Percentiles rank a stretch among this genome's conserved stretches.
These are phyloP conservation scores for Pythium plurisporium DNA, from an alignment of 352 stramenopile species.

Conservation along the genomic window DNA sequence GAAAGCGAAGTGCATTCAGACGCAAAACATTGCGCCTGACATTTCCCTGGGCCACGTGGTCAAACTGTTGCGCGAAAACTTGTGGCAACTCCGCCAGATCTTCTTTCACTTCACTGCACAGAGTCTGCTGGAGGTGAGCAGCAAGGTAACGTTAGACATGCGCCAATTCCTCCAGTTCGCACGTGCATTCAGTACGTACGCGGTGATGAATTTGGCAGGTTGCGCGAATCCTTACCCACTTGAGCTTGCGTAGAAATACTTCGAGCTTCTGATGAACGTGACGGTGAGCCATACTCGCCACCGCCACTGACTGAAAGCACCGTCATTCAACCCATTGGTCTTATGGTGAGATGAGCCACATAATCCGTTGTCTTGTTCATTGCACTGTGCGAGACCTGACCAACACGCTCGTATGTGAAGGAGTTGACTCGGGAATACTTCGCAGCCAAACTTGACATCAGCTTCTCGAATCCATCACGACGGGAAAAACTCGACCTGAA, in stretches of 20 bases:
- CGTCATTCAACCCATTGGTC: slow-evolving; percentile 47
- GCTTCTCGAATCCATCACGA: slow-evolving; percentile 43
- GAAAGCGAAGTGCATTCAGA: slow-evolving; percentile 45
- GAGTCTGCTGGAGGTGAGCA: slow-evolving; percentile 54
- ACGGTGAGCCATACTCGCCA: slow-evolving; percentile 48
- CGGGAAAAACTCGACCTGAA: slow-evolving; percentile 52
- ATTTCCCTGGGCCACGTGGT: slow-evolving; percentile 64
- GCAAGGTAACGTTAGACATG: slow-evolving; percentile 48
- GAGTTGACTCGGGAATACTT: slow-evolving; percentile 71
- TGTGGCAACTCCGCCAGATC: slow-evolving; percentile 74
- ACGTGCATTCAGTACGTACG: slow-evolving; percentile 56
- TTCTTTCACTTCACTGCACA: slow-evolving; percentile 72
- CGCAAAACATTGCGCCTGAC: slow-evolving; percentile 62
- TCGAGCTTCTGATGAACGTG: slow-evolving; percentile 34
- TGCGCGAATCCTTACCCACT: neutral
- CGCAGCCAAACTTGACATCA: slow-evolving; percentile 68
- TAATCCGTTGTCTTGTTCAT: neutral
- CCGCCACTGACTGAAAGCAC: slow-evolving; percentile 25
- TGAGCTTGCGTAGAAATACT: slow-evolving; percentile 36
- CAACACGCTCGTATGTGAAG: no score
- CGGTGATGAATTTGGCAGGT: no score
- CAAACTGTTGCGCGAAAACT: slow-evolving; percentile 58
- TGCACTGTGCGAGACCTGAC: neutral
- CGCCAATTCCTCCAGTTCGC: slow-evolving; percentile 65
- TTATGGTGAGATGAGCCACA: slow-evolving; percentile 26